phyloP scores from a whole-genome alignment of 2,329 filamentous ascomycete genomes.

The Pestalotiopsis sp. region DNA sequence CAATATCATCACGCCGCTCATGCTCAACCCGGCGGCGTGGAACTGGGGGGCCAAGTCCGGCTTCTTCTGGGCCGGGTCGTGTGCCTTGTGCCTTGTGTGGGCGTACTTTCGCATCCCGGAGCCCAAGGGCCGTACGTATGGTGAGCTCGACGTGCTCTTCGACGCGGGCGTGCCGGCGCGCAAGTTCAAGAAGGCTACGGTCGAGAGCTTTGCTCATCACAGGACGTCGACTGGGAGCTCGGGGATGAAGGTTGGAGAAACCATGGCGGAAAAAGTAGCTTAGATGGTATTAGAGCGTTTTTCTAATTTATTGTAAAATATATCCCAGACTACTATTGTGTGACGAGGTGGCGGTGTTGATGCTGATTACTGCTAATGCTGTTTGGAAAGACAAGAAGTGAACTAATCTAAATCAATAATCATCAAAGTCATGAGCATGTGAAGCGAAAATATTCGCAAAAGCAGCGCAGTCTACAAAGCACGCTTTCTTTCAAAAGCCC shows the following conservation, averaged over 20 bases:
- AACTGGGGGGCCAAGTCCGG: constrained; percentile 42
- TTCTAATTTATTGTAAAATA: too few relatives aligned
- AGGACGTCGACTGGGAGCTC: background rate
- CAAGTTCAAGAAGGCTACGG: constrained; percentile 36
- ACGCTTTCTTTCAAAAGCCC: background rate
- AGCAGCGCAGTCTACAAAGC: too few relatives aligned
- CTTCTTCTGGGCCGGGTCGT: constrained; percentile 43
- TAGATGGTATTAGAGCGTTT: background rate
- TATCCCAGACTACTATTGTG: too few relatives aligned
- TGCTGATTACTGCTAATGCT: too few relatives aligned
- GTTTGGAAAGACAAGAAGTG: too few relatives aligned
- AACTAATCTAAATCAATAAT: too few relatives aligned
- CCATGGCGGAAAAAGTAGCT: background rate
- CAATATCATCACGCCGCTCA: background rate
- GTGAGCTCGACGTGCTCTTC: constrained; percentile 56
- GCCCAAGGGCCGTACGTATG: constrained; percentile 49
- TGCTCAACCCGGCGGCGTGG: constrained; percentile 34
- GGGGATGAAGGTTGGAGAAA: background rate
- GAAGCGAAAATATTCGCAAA: too few relatives aligned
- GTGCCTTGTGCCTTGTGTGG: constrained; percentile 46
- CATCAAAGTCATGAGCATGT: too few relatives aligned
- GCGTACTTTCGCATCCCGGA: constrained; percentile 53
- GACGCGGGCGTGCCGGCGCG: constrained; percentile 37
- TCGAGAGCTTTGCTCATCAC: constrained; percentile 21
- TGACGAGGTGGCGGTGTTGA: too few relatives aligned